These are phyloP conservation scores for Inosperma sp. DNA, from an alignment of 768 basidiomycete genomes.

Conservation along the genomic window DNA sequence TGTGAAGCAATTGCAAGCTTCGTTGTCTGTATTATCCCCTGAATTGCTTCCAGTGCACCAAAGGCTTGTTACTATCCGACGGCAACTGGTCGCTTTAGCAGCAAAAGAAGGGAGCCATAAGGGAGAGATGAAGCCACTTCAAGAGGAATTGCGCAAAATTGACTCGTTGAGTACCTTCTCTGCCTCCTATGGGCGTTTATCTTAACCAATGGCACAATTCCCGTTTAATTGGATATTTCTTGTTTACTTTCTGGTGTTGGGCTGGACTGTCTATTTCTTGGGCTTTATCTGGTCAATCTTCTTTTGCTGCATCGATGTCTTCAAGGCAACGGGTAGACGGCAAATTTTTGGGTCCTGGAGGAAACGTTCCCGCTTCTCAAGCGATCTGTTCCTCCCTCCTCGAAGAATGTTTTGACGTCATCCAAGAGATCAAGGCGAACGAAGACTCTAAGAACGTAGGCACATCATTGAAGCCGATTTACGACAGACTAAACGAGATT, in stretches of 20 bases:
- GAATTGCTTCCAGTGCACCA: slow-evolving; percentile 92
- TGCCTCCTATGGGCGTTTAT: slow-evolving; percentile 29
- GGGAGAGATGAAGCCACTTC: slow-evolving; percentile 81
- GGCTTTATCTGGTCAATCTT: slow-evolving; percentile 9
- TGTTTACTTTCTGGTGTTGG: slow-evolving; percentile 12
- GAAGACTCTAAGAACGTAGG: slow-evolving; percentile 88
- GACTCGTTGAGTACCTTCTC: slow-evolving; percentile 79
- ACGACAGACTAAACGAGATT: slow-evolving; percentile 85
- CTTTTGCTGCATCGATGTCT: slow-evolving; percentile 7
- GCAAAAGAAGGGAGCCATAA: slow-evolving; percentile 84
- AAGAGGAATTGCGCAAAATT: slow-evolving; percentile 91
- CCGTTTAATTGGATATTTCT: slow-evolving; percentile 8
- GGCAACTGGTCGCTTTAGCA: slow-evolving; percentile 83
- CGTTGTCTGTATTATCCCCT: slow-evolving; percentile 79
- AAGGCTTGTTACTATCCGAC: slow-evolving; percentile 78
- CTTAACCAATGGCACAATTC: slow-evolving; percentile 15
- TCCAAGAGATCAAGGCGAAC: slow-evolving; percentile 90
- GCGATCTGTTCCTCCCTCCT: slow-evolving; percentile 87
- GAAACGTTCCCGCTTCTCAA: slow-evolving; percentile 86
- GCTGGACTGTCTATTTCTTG: slow-evolving; percentile 14
- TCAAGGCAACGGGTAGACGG: slow-evolving; percentile 87
- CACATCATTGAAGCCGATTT: slow-evolving; percentile 82
- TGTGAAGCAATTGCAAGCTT: slow-evolving; percentile 74
- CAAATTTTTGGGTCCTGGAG: slow-evolving; percentile 90
- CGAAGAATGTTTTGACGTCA: slow-evolving; percentile 94